Evolutionary conservation across 148 eudicot species (phyloP), one percentile per base, ranked within the genome.

Genomic region (Drosera capensis): DNA sequence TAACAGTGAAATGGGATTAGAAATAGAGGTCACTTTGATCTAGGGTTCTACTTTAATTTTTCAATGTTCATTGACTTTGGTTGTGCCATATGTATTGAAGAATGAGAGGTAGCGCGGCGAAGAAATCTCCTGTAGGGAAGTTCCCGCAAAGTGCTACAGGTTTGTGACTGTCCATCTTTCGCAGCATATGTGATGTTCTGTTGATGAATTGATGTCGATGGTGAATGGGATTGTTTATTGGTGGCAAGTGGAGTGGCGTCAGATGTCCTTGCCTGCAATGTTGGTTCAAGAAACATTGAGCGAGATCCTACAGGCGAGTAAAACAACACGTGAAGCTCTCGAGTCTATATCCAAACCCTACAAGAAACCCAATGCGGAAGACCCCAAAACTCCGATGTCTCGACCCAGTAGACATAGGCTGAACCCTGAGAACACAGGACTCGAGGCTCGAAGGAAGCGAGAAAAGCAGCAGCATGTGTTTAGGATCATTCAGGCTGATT

Each of bases 231-330:
- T 17, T 24, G 37, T 25, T 31, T 42, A 21, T 56, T 9, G 5
- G 1, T 46, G 23, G 3, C 69, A 77, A 88, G 75, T n/a, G 37
- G 97, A 90, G 14, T 90, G 97, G 97, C 67, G 75, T 23, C 48
- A 70, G 64, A 84, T 80, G 93, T 90, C 97, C 1, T 62, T 90
- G 40, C 73, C 87, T 30, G 82, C 99, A 23, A 90, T 90, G 99
- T 58, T 90, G 1, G 56, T 85, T 7, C 80, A 78, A 49, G 99
- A 80, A 62, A 90, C 99, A 22, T 75, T 90, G 1, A 74, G 72
- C 16, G 95, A 90, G 63, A 84, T 90, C 4, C 57, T 84, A 0
- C 76, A 78, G 48, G 74, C 85, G 20, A 85, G 78, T 55, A 60
- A 72, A 62, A 59, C 78, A 48, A 81, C 95, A 1, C 73, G 48